phyloP scores from a whole-genome alignment of 1,284 basidiomycete species.

The Peniophora sp. region DNA sequence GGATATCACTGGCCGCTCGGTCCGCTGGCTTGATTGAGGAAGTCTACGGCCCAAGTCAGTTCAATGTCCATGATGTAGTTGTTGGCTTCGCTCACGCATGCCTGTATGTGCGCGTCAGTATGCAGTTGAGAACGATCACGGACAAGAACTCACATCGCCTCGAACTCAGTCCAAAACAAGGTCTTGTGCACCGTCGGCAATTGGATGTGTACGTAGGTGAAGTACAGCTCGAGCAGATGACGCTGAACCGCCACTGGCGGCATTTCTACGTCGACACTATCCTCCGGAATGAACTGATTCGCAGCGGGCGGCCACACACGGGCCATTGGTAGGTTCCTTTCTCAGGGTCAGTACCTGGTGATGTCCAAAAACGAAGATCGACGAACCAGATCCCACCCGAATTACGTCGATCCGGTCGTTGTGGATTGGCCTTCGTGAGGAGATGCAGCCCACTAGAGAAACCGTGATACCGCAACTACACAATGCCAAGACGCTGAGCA shows the following conservation, averaged over 20 bases:
- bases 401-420: conserved; percentile 49
- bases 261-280: conserved; percentile 38
- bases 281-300: conserved; percentile 28
- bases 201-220: conserved; percentile 73
- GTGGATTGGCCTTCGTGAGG: conserved; percentile 48
- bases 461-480: conserved; percentile 68
- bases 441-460: conserved; percentile 71
- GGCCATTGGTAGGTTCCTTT: conserved; percentile 69
- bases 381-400: conserved; percentile 42
- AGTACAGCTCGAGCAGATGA: conserved; percentile 66
- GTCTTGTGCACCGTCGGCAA: conserved; percentile 71
- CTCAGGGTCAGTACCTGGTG: conserved; percentile 3
- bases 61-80: not conserved
- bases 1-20: conserved; percentile 34
- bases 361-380: conserved; percentile 38
- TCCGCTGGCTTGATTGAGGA: conserved; percentile 3
- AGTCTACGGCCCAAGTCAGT: not conserved
- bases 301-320: conserved; percentile 60
- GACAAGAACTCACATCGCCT: conserved; percentile 36
- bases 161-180: conserved; percentile 62
- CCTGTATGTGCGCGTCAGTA: not conserved
- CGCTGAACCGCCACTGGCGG: conserved; percentile 56
- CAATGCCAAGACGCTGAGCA: not conserved
- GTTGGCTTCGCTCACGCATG: not conserved
- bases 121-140: not conserved